A percentile compares a stretch with the other conserved stretches of the same genome.
Evolutionary conservation across 495 filamentous ascomycete genomes (phyloP).

Genomic region (Penicillium ochrochloron): DNA sequence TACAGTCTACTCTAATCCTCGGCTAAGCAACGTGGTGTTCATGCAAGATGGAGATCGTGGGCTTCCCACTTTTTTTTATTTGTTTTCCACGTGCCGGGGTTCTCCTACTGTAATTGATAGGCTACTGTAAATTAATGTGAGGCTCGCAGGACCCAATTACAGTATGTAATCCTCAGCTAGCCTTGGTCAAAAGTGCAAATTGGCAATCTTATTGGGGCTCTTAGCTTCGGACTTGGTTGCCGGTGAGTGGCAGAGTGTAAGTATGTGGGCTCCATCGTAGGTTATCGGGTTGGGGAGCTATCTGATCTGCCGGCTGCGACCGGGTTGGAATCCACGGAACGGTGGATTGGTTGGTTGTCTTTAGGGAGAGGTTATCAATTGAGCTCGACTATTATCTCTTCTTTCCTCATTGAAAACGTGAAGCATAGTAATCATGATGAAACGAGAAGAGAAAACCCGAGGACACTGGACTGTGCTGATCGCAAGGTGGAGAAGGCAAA

Average conservation of each 20-base stretch:
- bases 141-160: not conserved
- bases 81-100: not conserved
- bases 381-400: not conserved
- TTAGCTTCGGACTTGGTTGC: not conserved
- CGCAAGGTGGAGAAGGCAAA: slow-evolving; percentile 13
- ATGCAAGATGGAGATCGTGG: slow-evolving; percentile 11
- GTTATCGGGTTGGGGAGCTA: not conserved
- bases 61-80: not conserved
- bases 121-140: not conserved
- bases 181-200: not conserved
- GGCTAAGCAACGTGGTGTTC: slow-evolving; percentile 10
- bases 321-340: not conserved
- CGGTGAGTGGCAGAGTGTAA: not conserved
- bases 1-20: not conserved
- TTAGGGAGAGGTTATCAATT: not conserved
- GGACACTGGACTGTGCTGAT: not conserved
- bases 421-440: not conserved
- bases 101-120: not conserved
- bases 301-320: slow-evolving; percentile 4
- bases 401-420: not conserved
- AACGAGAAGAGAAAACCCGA: not conserved
- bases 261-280: too few species aligned
- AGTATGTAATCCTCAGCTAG: not conserved
- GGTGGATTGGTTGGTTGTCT: not conserved
- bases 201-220: slow-evolving; percentile 1